Evolutionary conservation across 1,139 yeast species (phyloP).

Genomic region (Pichia sorboxylosa): DNA sequence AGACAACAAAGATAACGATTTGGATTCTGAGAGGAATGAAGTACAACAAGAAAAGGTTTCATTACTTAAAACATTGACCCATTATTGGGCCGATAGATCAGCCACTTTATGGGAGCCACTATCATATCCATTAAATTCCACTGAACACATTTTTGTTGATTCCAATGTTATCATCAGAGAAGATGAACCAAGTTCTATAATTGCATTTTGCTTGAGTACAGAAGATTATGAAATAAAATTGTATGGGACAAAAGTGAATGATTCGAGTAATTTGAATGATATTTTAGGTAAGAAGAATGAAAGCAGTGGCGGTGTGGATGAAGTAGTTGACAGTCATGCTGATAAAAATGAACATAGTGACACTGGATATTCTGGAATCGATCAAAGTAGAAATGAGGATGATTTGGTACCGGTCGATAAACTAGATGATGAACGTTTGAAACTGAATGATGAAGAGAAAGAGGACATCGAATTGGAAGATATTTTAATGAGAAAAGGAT

Average conservation of each 20-base stretch:
- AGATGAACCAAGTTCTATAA: slow-evolving; percentile 91
- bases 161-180: slow-evolving; percentile 90
- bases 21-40: slow-evolving; percentile 2
- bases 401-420: too few species aligned
- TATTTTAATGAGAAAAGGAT: slow-evolving; percentile 70
- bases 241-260: background rate
- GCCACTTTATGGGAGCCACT: slow-evolving; percentile 93
- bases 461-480: slow-evolving; percentile 34
- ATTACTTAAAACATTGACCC: slow-evolving; percentile 70
- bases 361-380: background rate
- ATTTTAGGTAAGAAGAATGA: background rate
- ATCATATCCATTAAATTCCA: slow-evolving; percentile 65
- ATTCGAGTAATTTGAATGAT: background rate
- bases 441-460: background rate
- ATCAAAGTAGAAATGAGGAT: background rate
- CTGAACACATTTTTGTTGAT: slow-evolving; percentile 89
- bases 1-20: slow-evolving; percentile 2
- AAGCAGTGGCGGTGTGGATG: slow-evolving; percentile 1
- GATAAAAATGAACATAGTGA: background rate
- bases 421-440: background rate
- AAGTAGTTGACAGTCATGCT: slow-evolving; percentile 1
- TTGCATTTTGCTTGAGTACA: slow-evolving; percentile 84
- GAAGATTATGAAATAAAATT: slow-evolving; percentile 49
- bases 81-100: slow-evolving; percentile 96
- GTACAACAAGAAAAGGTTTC: slow-evolving; percentile 51